Evolutionary conservation across 176 grass and related monocot species (phyloP).

Genomic region (Microstegium vimineum): DNA sequence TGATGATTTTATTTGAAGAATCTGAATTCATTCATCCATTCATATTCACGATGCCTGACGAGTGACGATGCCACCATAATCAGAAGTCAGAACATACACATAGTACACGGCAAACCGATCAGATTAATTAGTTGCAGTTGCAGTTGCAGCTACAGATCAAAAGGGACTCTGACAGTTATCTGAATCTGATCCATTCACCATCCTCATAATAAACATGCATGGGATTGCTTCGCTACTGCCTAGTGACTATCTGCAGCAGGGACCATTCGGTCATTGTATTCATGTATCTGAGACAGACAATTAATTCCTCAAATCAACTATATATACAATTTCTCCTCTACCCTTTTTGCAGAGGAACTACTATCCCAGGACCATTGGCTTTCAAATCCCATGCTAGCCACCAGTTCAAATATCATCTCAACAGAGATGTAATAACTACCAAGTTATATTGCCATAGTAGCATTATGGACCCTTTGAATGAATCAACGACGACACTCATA

Average conservation of each 20-base stretch:
- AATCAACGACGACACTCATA: neutral
- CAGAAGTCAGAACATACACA: too few species aligned
- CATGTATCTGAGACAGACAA: neutral
- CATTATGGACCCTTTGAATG: neutral
- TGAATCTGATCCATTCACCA: too few species aligned
- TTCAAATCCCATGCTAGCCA: neutral
- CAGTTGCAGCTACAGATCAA: neutral
- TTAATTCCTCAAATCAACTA: neutral
- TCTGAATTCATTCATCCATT: neutral
- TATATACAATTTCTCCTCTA: neutral
- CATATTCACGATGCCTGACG: neutral
- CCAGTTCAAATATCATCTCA: neutral
- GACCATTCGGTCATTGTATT: neutral
- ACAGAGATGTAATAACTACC: neutral
- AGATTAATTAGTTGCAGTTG: neutral
- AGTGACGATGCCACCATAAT: neutral
- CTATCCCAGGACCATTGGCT: too few species aligned
- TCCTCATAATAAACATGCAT: too few species aligned
- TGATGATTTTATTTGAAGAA: too few species aligned
- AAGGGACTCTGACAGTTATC: too few species aligned
- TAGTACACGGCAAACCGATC: too few species aligned
- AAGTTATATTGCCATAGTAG: neutral
- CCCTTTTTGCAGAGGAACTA: too few species aligned
- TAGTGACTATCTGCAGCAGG: neutral
- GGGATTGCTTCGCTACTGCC: too few species aligned